phyloP scores from a whole-genome alignment of 2,329 filamentous ascomycete genomes.

The Neonectria faginata region DNA sequence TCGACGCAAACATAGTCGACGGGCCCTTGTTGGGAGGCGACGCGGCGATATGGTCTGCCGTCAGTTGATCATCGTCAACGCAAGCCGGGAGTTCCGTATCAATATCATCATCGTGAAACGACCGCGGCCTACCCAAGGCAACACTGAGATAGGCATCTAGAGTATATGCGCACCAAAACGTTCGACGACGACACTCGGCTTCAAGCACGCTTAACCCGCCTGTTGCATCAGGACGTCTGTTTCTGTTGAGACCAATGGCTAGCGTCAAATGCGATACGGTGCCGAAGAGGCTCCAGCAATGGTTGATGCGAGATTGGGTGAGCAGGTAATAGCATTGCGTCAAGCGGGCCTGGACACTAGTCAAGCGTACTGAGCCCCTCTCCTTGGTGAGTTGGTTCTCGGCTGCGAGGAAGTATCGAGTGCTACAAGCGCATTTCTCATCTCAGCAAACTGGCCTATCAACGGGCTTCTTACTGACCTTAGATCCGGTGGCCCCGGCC shows the following conservation, averaged over 20 bases:
- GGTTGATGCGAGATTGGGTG: slow-evolving; percentile 59
- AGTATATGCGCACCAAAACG: slow-evolving; percentile 44
- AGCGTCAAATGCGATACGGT: slow-evolving; percentile 54
- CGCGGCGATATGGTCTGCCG: slow-evolving; percentile 33
- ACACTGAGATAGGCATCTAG: slow-evolving; percentile 42
- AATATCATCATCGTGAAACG: slow-evolving; percentile 44
- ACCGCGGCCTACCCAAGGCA: slow-evolving; percentile 38
- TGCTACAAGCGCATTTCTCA: slow-evolving; percentile 10
- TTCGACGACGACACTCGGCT: slow-evolving; percentile 39
- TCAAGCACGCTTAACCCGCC: slow-evolving; percentile 38
- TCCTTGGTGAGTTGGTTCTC: slow-evolving; percentile 55
- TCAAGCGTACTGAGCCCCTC: slow-evolving; percentile 52
- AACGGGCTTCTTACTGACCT: slow-evolving; percentile 23
- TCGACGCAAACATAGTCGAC: slow-evolving; percentile 50
- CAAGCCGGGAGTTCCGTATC: slow-evolving; percentile 41
- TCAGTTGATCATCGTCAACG: slow-evolving; percentile 40
- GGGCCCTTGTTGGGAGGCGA: slow-evolving; percentile 24
- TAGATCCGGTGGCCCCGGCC: slow-evolving; percentile 40
- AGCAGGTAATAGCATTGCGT: slow-evolving; percentile 59
- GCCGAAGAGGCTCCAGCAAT: slow-evolving; percentile 61
- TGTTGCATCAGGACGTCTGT: slow-evolving; percentile 23
- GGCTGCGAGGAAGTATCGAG: slow-evolving; percentile 45
- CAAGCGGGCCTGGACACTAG: slow-evolving; percentile 56
- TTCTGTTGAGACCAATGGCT: slow-evolving; percentile 49
- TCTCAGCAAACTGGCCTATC: not conserved